These are phyloP conservation scores for Diplogelasinospora grovesii DNA, from an alignment of 495 filamentous ascomycete genomes.

Conservation along the genomic window DNA sequence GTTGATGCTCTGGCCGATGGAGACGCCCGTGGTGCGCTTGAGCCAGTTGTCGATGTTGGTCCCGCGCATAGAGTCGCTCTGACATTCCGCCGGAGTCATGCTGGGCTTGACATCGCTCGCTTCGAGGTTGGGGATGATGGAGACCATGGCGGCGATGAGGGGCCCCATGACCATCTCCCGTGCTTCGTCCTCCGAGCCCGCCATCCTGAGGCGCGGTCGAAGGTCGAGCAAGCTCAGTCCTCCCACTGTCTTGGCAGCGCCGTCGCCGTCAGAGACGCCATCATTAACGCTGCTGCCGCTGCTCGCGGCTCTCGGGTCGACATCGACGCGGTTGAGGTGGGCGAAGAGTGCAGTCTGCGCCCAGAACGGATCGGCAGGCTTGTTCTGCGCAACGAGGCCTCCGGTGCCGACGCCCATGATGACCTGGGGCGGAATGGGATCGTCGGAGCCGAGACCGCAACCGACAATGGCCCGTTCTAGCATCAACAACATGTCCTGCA, in stretches of 20 bases:
- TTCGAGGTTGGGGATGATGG: conserved; percentile 23
- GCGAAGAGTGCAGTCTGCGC: conserved; percentile 25
- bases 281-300: too few relatives aligned
- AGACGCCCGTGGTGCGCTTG: conserved; percentile 12
- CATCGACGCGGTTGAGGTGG: conserved; percentile 24
- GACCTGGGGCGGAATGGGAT: conserved; percentile 20
- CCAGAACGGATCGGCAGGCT: conserved; percentile 29
- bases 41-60: conserved; percentile 14
- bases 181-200: conserved; percentile 10
- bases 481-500: conserved; percentile 22
- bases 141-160: conserved; percentile 18
- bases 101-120: conserved; percentile 14
- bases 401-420: conserved; percentile 27
- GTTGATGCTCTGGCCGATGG: conserved; percentile 11
- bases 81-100: conserved; percentile 12
- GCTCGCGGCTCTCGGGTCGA: not conserved
- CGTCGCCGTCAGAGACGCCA: not conserved
- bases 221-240: conserved; percentile 4
- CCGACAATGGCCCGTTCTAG: conserved; percentile 19
- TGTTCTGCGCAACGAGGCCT: conserved; percentile 22
- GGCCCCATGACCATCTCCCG: conserved; percentile 13
- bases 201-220: conserved; percentile 11
- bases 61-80: conserved; percentile 9
- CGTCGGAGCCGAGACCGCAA: not conserved
- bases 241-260: too few relatives aligned